These are phyloP conservation scores for Ganoderma meredithae DNA, from an alignment of 1,284 basidiomycete genomes.

Conservation along the genomic window DNA sequence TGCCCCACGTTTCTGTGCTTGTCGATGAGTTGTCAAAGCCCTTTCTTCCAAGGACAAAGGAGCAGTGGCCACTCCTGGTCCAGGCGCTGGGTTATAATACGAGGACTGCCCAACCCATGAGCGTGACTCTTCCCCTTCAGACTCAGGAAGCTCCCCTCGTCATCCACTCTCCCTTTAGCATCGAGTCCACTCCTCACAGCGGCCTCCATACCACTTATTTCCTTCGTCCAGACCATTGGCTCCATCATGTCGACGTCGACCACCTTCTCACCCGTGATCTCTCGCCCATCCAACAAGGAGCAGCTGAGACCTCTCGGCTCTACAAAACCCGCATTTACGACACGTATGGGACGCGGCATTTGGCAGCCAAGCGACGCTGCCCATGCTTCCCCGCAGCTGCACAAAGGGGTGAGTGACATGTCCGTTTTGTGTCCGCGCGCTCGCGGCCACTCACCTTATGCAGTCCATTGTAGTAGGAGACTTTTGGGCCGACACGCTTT, in stretches of 20 bases:
- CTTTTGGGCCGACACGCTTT: conserved; percentile 7
- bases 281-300: conserved; percentile 17
- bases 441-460: neutral
- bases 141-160: neutral
- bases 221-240: neutral
- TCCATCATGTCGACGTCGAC: conserved; percentile 11
- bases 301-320: neutral
- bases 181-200: neutral
- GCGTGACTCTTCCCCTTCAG: conserved; percentile 14
- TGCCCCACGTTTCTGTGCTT: neutral
- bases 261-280: conserved; percentile 26
- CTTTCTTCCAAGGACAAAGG: conserved; percentile 18
- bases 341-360: neutral
- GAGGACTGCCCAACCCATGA: neutral
- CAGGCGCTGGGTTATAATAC: conserved; percentile 8
- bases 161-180: neutral
- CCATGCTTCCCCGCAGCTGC: neutral
- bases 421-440: too few relatives aligned
- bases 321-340: conserved; percentile 5
- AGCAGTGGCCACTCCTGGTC: conserved; percentile 15
- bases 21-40: conserved; percentile 3
- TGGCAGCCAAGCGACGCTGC: neutral
- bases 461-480: neutral
- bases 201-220: neutral
- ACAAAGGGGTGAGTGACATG: neutral